A percentile compares a stretch with the other conserved stretches of the same genome.
Evolutionary conservation across 495 filamentous ascomycete species (phyloP).

Genomic region (Aspergillus baeticus): DNA sequence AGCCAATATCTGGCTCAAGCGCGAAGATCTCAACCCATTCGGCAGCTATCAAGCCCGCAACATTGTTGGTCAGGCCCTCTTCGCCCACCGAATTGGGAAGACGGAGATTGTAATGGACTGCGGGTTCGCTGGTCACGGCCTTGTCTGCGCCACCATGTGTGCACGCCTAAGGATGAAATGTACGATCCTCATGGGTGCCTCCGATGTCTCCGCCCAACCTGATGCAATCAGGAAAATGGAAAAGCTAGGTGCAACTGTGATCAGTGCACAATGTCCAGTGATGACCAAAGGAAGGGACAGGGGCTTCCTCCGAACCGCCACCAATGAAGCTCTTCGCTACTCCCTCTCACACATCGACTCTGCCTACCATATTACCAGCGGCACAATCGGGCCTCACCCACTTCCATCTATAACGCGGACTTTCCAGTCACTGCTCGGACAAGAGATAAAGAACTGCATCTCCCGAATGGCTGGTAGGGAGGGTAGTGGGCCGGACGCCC

Average conservation of each 20-base stretch:
- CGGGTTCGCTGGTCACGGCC: conserved; percentile 32
- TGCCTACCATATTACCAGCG: conserved; percentile 33
- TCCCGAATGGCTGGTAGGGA: background rate
- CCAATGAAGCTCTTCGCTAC: conserved; percentile 34
- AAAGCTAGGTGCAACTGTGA: conserved; percentile 29
- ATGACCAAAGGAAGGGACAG: conserved; percentile 1
- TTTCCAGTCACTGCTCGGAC: conserved; percentile 34
- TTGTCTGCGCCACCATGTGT: conserved; percentile 33
- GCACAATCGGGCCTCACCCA: conserved; percentile 32
- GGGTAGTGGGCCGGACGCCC: conserved; percentile 20
- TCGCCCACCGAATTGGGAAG: conserved; percentile 30
- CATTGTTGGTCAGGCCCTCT: conserved; percentile 34
- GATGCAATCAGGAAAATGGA: conserved; percentile 32
- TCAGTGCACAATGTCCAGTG: conserved; percentile 15
- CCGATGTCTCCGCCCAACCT: conserved; percentile 26
- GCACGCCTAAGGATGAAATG: conserved; percentile 30
- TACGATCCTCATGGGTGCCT: conserved; percentile 31
- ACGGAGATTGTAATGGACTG: conserved; percentile 35
- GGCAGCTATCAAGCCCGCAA: conserved; percentile 32
- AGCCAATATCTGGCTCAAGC: conserved; percentile 36
- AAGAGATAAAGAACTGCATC: conserved; percentile 26
- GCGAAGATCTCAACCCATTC: conserved; percentile 31
- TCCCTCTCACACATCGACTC: conserved; percentile 30
- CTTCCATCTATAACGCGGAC: conserved; percentile 31
- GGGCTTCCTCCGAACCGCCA: conserved; percentile 31